These are phyloP conservation scores for Xanthoceras sorbifolium DNA, from an alignment of 345 rosid genomes.

Conservation along the genomic window DNA sequence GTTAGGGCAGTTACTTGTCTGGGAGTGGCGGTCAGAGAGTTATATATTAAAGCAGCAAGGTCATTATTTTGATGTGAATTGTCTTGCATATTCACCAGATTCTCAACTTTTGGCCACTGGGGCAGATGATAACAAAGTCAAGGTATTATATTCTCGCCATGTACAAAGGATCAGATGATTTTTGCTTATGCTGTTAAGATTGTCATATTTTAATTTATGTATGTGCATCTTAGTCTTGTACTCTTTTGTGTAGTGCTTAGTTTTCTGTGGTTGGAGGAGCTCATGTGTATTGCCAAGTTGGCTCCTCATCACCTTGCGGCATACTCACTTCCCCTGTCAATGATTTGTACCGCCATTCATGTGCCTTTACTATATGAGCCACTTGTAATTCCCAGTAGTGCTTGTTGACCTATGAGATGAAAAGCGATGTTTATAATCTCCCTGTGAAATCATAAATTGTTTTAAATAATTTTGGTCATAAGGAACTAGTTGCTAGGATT, in stretches of 20 bases:
- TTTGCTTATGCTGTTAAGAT: neutral
- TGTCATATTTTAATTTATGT: neutral
- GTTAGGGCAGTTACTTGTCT: slow-evolving; percentile 90
- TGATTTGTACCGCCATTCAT: neutral
- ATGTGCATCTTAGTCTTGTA: neutral
- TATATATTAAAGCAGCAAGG: slow-evolving; percentile 97
- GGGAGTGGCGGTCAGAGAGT: slow-evolving; percentile 98
- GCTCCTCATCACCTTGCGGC: neutral
- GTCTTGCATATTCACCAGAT: slow-evolving; percentile 88
- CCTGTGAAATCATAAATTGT: neutral
- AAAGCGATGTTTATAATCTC: neutral
- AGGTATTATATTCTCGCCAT: slow-evolving; percentile 43
- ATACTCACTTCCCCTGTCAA: neutral
- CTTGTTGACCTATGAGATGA: neutral
- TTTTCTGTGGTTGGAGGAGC: neutral
- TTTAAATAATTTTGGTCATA: neutral
- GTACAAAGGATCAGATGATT: neutral
- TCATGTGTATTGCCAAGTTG: neutral
- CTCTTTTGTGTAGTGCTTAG: neutral
- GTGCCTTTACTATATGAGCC: neutral
- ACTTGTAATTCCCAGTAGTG: neutral
- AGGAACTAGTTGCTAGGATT: neutral
- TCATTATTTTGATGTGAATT: slow-evolving; percentile 92
- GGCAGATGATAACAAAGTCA: slow-evolving; percentile 97
- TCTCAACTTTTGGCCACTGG: slow-evolving; percentile 96